These are phyloP conservation scores for Colletotrichum incanum DNA, from an alignment of 2,329 filamentous ascomycete species.

Conservation along the genomic window DNA sequence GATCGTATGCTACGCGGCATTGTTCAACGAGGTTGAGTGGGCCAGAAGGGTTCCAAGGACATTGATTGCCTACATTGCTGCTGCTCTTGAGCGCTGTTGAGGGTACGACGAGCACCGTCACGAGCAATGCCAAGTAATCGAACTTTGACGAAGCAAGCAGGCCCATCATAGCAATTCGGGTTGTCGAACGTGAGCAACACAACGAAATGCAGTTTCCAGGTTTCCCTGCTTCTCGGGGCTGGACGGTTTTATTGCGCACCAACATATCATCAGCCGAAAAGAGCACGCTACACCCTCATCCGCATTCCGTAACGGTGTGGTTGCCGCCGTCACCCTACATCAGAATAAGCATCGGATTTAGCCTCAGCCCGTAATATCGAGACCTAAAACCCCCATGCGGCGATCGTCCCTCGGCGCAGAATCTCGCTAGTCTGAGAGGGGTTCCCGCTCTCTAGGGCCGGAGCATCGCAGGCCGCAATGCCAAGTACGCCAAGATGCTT, in stretches of 20 bases:
- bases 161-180: background rate
- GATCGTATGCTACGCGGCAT: background rate
- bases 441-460: conserved; percentile 12
- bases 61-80: background rate
- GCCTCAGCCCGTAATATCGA: conserved; percentile 11
- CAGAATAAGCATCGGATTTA: conserved; percentile 24
- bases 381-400: background rate
- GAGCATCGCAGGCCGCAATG: conserved; percentile 32
- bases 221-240: background rate
- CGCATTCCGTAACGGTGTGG: conserved; percentile 13
- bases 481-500: conserved; percentile 42
- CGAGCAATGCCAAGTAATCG: background rate
- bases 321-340: conserved; percentile 19
- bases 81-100: background rate
- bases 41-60: background rate
- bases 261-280: background rate
- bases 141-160: too few species aligned
- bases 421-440: background rate
- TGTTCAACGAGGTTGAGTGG: background rate
- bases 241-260: background rate
- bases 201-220: background rate
- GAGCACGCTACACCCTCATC: background rate
- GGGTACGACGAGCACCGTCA: background rate
- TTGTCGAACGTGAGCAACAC: background rate
- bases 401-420: conserved; percentile 25